Evolutionary conservation across 805 yeast species (phyloP).

Genomic region (Cyberlindnera saturnus): DNA sequence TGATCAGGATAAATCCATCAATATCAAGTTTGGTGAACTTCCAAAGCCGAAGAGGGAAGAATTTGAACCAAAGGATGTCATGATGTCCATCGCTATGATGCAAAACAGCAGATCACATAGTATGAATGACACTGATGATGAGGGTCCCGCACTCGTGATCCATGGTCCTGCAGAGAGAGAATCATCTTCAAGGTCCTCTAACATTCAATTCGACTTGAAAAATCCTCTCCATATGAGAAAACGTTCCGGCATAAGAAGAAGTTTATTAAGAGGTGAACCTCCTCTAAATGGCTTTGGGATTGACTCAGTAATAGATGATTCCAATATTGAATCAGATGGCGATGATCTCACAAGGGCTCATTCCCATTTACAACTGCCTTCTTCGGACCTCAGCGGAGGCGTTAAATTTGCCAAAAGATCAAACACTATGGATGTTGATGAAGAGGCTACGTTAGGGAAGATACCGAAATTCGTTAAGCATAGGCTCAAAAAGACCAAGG

Average conservation of each 20-base stretch:
- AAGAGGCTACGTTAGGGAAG: slow-evolving; percentile 21
- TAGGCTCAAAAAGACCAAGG: slow-evolving; percentile 26
- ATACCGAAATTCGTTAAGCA: slow-evolving; percentile 42
- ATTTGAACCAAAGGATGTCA: slow-evolving; percentile 78
- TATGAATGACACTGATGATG: slow-evolving; percentile 36
- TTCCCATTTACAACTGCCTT: slow-evolving; percentile 30
- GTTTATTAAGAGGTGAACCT: slow-evolving; percentile 3
- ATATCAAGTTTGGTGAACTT: slow-evolving; percentile 20
- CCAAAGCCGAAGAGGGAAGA: slow-evolving; percentile 33
- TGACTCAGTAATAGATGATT: slow-evolving; percentile 1
- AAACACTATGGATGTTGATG: slow-evolving; percentile 38
- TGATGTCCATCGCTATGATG: slow-evolving; percentile 75
- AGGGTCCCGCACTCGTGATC: slow-evolving; percentile 75
- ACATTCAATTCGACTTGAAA: slow-evolving; percentile 24
- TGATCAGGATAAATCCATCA: not conserved
- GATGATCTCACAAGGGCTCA: slow-evolving; percentile 18
- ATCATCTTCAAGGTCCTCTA: slow-evolving; percentile 21
- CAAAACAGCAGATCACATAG: slow-evolving; percentile 38
- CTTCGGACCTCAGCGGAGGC: slow-evolving; percentile 31
- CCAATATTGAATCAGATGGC: slow-evolving; percentile 18
- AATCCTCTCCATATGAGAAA: slow-evolving; percentile 10
- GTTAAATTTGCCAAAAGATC: slow-evolving; percentile 37
- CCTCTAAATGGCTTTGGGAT: not conserved
- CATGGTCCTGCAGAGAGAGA: slow-evolving; percentile 74
- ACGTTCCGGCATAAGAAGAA: slow-evolving; percentile 15